These are phyloP conservation scores for Plantago ovata DNA, from an alignment of 257 asterid species.

Conservation along the genomic window DNA sequence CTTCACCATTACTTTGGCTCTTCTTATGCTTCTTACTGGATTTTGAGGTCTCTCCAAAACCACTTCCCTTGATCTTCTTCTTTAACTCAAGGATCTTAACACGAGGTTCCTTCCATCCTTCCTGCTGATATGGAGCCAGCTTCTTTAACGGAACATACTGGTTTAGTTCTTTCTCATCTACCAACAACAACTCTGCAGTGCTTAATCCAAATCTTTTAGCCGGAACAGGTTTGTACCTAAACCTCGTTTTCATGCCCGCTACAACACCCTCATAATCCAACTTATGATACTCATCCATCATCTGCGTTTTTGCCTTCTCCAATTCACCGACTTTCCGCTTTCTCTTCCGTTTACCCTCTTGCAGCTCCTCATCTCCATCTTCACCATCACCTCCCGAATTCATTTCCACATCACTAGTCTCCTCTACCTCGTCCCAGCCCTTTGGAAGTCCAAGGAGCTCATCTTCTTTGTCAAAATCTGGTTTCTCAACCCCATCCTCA, in stretches of 20 bases:
- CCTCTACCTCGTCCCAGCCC: slow-evolving; percentile 55
- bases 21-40: slow-evolving; percentile 21
- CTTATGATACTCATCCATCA: slow-evolving; percentile 81
- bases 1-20: slow-evolving; percentile 19
- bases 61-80: slow-evolving; percentile 23
- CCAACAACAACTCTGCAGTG: slow-evolving; percentile 41
- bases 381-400: no score
- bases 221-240: slow-evolving; percentile 61
- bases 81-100: slow-evolving; percentile 38
- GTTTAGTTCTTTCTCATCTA: slow-evolving; percentile 74
- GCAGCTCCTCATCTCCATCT: slow-evolving; percentile 34
- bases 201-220: slow-evolving; percentile 54
- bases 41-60: slow-evolving; percentile 19
- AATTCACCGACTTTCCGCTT: slow-evolving; percentile 50
- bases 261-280: slow-evolving; percentile 80
- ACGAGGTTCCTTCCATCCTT: slow-evolving; percentile 77
- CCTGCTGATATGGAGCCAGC: slow-evolving; percentile 73
- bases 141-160: slow-evolving; percentile 72
- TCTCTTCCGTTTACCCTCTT: slow-evolving; percentile 52
- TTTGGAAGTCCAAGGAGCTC: slow-evolving; percentile 73
- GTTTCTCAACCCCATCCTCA: slow-evolving; percentile 55
- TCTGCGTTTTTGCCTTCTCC: slow-evolving; percentile 49
- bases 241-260: slow-evolving; percentile 80
- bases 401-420: not conserved
- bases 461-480: slow-evolving; percentile 81